Base-by-base conservation (phyloP, 306 rosid species). In the Acacia melanoxylon region DNA sequence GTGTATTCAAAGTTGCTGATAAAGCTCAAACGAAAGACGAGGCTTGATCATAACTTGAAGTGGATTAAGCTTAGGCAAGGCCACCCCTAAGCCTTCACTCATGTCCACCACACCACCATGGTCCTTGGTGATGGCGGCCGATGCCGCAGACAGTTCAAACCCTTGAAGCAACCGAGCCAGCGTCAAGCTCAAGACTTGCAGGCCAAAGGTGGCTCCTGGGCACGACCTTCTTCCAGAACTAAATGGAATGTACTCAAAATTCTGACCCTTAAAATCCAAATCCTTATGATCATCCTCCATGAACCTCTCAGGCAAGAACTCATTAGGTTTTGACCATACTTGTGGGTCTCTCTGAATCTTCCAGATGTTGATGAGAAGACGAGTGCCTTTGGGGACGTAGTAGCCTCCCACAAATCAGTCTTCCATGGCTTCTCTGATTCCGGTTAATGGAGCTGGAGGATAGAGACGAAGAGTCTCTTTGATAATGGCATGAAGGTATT, bases 361-460 rank as follows among this genome's bases (percentile, higher is more conserved):
- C 90, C 88, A 87, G 0, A 87, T 51, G 73, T 87, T 85, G 22
- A 87, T 56, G 2, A 87, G 76, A 75, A 87, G 74, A 31, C 90
- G 83, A 17, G 88, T 59, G n/a, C 90, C 88, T 13, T 85, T 87
- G 2, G 81, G 45, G 73, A 87, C 79, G 20, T 58, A 19, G 68
- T 79, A 85, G n/a, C 86, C 86, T 31, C 63, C 86, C 25, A 87
- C 72, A 10, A 1, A 10, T 41, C 85, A 82, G 35, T 87, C 88
- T 4, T 87, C 81, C 8, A 8, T 79, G 73, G 74, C 86, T 8
- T 87, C 90, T 27, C 90, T 79, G 0, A 87, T 71, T 72, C 88
- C 90, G 1, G 90, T 87, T 68, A 87, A 80, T 20, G 90, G 90
- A 48, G 90, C 88, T 59, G 90, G 85, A 17, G 90, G 90, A 72